These are phyloP conservation scores for Fusarium sp. DNA, from an alignment of 2,329 filamentous ascomycete species.

Conservation along the genomic window DNA sequence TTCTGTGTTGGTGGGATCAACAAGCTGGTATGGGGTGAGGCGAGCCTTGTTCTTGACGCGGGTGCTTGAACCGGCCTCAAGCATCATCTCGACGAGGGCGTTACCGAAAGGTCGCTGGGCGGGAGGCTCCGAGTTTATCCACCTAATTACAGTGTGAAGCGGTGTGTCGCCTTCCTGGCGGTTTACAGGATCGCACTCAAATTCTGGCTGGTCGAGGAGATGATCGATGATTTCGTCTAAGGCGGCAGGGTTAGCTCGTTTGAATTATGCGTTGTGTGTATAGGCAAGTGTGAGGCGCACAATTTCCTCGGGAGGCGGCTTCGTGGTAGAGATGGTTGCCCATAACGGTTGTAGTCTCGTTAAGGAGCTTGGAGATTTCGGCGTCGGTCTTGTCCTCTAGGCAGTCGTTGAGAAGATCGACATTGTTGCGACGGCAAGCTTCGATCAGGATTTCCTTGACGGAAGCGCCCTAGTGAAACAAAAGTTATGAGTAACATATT, in stretches of 20 bases:
- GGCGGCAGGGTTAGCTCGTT: conserved; percentile 23
- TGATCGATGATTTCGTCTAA: conserved; percentile 83
- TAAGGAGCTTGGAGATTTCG: conserved; percentile 81
- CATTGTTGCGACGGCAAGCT: conserved; percentile 93
- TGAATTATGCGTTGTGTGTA: conserved; percentile 7
- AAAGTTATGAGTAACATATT: not conserved
- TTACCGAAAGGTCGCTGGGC: conserved; percentile 73
- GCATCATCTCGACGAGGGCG: conserved; percentile 80
- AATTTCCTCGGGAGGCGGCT: conserved; percentile 86
- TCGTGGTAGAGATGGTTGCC: conserved; percentile 92
- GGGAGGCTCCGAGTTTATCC: conserved; percentile 75
- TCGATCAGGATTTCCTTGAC: conserved; percentile 88
- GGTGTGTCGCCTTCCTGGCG: conserved; percentile 80
- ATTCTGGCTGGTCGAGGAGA: conserved; percentile 83
- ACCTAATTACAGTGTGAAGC: conserved; percentile 81
- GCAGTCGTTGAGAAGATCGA: conserved; percentile 82
- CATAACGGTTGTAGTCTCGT: conserved; percentile 84
- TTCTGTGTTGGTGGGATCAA: conserved; percentile 75
- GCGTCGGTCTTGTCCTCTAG: conserved; percentile 71
- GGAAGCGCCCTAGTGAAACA: conserved; percentile 76
- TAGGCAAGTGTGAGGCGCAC: conserved; percentile 63
- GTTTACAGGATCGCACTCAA: conserved; percentile 85
- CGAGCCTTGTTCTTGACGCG: conserved; percentile 76
- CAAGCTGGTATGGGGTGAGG: conserved; percentile 76
- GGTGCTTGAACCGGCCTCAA: conserved; percentile 77